Base-by-base conservation (phyloP, 352 stramenopile genomes). In the Phytophthora macrochlamydospora region DNA sequence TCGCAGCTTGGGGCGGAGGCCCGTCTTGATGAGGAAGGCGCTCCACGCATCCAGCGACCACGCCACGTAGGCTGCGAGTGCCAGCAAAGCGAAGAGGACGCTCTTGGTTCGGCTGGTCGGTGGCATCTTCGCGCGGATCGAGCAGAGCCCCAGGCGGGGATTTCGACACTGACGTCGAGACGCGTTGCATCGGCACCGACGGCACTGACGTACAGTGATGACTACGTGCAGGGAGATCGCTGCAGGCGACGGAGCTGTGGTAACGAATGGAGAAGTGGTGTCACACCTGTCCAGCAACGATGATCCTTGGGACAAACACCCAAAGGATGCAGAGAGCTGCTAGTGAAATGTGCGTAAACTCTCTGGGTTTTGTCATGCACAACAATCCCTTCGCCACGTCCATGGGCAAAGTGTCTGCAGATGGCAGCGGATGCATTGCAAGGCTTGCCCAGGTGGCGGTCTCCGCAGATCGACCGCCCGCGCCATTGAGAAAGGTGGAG, bases 1-100 rank as follows among this genome's bases (percentile, higher is more conserved):
- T 11, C 59, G 59, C 12, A 73, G 56, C 29, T 65, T 63, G 29
- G 65, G 65, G 8, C 59, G 53, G 29, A 73, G 45, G 11, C 65
- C 65, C 32, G 24, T 69, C n/a, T 50, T 38, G n/a, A 69, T 46
- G 32, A 69, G 59, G 18, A 73, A 50, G 1, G 50, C 37, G n/a
- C 65, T 55, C 65, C 65, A 73, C 8, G 38, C 65, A 3, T 60
- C 59, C 5, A 69, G 31, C 12, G 65, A 64, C 65, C 65, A 73
- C 40, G 59, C 59, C 55, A 73, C 40, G 59, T 69, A 73, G 9
- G 59, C 59, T 24, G 31, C 35, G 30, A 73, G 24, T 4, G 54
- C 59, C 59, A 73, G 35, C 33, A 45, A 60, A 8, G 44, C 43
- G 3, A 73, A 30, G 7, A 73, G 30, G 1, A 4, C 35, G 48